A percentile compares a stretch with the other conserved stretches of the same genome.
These are phyloP conservation scores for Panaeolus cyanescens DNA, from an alignment of 768 basidiomycete genomes.

Conservation along the genomic window DNA sequence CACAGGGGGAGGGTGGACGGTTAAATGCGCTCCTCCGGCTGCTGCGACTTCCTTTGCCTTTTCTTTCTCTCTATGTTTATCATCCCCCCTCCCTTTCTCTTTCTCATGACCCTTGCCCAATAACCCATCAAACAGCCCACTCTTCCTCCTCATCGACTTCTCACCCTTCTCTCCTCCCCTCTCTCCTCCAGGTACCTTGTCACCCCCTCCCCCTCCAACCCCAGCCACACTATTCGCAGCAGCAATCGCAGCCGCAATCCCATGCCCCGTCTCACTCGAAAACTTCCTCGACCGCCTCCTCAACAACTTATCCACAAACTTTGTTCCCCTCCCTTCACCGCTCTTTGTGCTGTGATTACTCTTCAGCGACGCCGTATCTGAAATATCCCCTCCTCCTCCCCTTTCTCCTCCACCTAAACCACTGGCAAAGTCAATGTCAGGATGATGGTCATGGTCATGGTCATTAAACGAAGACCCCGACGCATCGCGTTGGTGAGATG, in stretches of 20 bases:
- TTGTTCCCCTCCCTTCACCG: not conserved
- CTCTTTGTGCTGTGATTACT: not conserved
- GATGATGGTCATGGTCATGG: not conserved
- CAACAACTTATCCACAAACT: not conserved
- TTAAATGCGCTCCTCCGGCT: not conserved
- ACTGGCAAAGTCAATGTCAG: not conserved
- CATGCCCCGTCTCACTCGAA: not conserved
- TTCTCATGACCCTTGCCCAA: too few relatives aligned
- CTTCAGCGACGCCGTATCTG: not conserved
- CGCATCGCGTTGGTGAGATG: not conserved
- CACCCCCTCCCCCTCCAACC: too few relatives aligned
- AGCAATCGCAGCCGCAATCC: not conserved
- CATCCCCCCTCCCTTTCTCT: not conserved
- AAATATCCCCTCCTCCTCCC: not conserved
- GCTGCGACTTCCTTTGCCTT: not conserved
- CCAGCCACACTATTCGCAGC: not conserved
- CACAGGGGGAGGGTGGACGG: not conserved
- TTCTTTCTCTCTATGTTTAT: not conserved
- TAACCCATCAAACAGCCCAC: not conserved
- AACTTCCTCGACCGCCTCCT: not conserved
- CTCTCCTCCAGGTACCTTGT: too few relatives aligned
- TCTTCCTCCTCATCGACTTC: not conserved
- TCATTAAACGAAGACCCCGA: not conserved
- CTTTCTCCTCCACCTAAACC: not conserved
- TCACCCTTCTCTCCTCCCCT: too few relatives aligned